phyloP scores from a whole-genome alignment of 106 monocot species.

The Platanthera zijinensis region DNA sequence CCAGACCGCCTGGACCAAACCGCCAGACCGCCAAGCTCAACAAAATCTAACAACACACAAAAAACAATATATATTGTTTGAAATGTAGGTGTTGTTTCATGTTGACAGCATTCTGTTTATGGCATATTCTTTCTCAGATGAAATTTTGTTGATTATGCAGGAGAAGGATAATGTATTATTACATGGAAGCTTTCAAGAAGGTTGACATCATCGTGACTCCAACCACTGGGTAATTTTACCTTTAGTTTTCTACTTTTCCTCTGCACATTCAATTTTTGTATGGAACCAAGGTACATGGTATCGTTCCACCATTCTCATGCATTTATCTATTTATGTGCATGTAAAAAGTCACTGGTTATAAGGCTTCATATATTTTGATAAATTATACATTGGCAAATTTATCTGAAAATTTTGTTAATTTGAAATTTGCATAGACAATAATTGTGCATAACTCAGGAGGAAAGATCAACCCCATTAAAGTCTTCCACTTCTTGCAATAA shows the following conservation, averaged over 20 bases:
- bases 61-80: no score
- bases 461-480: background rate
- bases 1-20: no score
- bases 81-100: background rate
- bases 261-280: background rate
- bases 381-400: background rate
- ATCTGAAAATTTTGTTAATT: background rate
- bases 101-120: background rate
- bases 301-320: background rate
- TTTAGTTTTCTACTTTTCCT: background rate
- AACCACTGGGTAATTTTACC: constrained; percentile 66
- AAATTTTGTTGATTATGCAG: constrained; percentile 31
- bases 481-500: background rate
- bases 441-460: background rate
- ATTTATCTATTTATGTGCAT: background rate
- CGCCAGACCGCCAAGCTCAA: no score
- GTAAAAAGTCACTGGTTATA: background rate
- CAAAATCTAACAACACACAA: no score
- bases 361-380: background rate
- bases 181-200: constrained; percentile 91
- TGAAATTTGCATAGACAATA: background rate
- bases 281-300: background rate
- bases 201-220: constrained; percentile 96
- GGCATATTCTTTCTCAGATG: background rate
- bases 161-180: constrained; percentile 90